These are phyloP conservation scores for Candida golubevii DNA, from an alignment of 805 yeast genomes.

Conservation along the genomic window DNA sequence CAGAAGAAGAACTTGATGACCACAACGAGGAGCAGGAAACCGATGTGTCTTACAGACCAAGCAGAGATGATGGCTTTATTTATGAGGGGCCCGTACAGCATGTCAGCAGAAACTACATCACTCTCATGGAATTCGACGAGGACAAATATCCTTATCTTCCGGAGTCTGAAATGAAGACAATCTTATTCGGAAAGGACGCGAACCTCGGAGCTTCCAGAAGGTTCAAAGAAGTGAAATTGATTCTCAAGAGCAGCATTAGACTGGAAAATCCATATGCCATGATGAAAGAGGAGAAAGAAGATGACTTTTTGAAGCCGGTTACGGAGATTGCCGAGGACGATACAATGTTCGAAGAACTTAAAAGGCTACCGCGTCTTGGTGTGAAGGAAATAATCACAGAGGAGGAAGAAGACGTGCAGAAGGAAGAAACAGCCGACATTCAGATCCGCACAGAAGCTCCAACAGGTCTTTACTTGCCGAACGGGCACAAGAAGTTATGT, in stretches of 20 bases:
- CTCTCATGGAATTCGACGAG: slow-evolving; percentile 47
- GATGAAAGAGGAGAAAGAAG: slow-evolving; percentile 28
- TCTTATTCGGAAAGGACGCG: slow-evolving; percentile 63
- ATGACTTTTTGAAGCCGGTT: slow-evolving; percentile 32
- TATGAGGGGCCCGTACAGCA: slow-evolving; percentile 70
- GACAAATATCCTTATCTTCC: slow-evolving; percentile 21
- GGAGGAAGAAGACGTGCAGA: slow-evolving; percentile 33
- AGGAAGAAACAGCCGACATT: slow-evolving; percentile 40
- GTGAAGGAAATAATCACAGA: slow-evolving; percentile 43
- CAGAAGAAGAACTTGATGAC: no score
- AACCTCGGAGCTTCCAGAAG: slow-evolving; percentile 48
- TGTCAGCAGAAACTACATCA: slow-evolving; percentile 51
- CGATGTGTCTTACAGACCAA: slow-evolving; percentile 6
- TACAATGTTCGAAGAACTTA: slow-evolving; percentile 38
- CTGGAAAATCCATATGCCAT: slow-evolving; percentile 39
- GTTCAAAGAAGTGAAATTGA: slow-evolving; percentile 51
- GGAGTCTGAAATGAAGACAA: slow-evolving; percentile 24
- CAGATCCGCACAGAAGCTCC: slow-evolving; percentile 66
- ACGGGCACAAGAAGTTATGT: slow-evolving; percentile 63
- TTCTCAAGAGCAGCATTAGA: slow-evolving; percentile 26
- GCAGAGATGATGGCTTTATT: slow-evolving; percentile 18
- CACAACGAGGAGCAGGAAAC: neutral
- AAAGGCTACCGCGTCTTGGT: slow-evolving; percentile 61
- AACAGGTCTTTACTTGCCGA: slow-evolving; percentile 66
- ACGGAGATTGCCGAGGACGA: slow-evolving; percentile 33